These are phyloP conservation scores for Grosmannia clavigera DNA, from an alignment of 2,329 filamentous ascomycete genomes.

Conservation along the genomic window DNA sequence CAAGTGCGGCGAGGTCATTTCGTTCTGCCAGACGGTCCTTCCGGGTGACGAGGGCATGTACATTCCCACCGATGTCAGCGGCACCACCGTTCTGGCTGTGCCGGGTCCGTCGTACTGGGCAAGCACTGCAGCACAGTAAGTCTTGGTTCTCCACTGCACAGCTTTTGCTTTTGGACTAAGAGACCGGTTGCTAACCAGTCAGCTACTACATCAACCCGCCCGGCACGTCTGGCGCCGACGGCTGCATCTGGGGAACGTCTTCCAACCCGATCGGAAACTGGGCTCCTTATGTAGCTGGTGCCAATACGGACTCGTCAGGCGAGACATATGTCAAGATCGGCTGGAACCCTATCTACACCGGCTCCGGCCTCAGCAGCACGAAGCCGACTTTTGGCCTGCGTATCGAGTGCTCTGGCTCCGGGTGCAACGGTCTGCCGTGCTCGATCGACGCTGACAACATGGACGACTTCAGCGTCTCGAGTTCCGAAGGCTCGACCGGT, in stretches of 20 bases:
- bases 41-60: slow-evolving; percentile 74
- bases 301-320: slow-evolving; percentile 54
- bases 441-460: slow-evolving; percentile 50
- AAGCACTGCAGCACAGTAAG: slow-evolving; percentile 61
- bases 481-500: slow-evolving; percentile 40
- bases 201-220: slow-evolving; percentile 72
- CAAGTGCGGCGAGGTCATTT: slow-evolving; percentile 47
- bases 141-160: slow-evolving; percentile 9
- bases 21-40: slow-evolving; percentile 69
- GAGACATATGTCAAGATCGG: slow-evolving; percentile 64
- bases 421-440: slow-evolving; percentile 65
- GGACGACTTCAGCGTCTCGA: slow-evolving; percentile 45
- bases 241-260: slow-evolving; percentile 59
- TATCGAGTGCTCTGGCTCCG: slow-evolving; percentile 53
- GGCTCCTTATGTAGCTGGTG: slow-evolving; percentile 64
- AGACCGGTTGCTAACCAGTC: background rate
- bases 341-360: slow-evolving; percentile 63
- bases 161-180: no score
- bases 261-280: slow-evolving; percentile 59
- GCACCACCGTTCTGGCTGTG: slow-evolving; percentile 51
- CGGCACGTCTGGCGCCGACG: slow-evolving; percentile 44
- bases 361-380: slow-evolving; percentile 38
- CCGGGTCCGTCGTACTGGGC: slow-evolving; percentile 61
- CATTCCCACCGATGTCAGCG: slow-evolving; percentile 58
- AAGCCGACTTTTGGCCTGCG: slow-evolving; percentile 56